Conservation (phyloP, 768 basidiomycete species). For the Polyporus arcularius region DNA sequence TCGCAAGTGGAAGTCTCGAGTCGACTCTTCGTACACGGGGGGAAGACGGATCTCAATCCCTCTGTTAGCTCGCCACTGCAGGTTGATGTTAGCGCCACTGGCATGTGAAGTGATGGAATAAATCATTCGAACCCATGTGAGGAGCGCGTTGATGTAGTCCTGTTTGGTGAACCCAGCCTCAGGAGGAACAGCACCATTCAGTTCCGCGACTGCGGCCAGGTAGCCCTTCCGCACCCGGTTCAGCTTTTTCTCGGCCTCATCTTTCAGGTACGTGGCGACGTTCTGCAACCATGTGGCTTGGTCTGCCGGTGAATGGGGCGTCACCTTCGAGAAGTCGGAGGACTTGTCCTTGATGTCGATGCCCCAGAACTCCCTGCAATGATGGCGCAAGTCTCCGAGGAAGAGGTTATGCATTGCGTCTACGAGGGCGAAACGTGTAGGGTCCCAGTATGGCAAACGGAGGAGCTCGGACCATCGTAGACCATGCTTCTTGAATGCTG, state of each 20-base stretch:
- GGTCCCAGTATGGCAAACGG: constrained; percentile 43
- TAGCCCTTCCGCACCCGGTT: background rate
- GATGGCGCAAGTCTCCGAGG: constrained; percentile 35
- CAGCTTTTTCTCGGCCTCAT: background rate
- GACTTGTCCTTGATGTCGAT: constrained; percentile 15
- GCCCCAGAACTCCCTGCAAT: constrained; percentile 30
- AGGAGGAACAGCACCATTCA: background rate
- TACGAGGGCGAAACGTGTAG: constrained; percentile 31
- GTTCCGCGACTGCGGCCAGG: background rate
- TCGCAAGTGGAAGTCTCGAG: background rate
- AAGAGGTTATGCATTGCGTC: constrained; percentile 46
- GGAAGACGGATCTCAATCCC: background rate
- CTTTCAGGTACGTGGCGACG: background rate
- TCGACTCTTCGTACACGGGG: background rate
- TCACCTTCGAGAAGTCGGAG: background rate
- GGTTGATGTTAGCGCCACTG: background rate
- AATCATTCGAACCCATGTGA: background rate
- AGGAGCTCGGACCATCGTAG: constrained; percentile 33
- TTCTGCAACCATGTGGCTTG: background rate
- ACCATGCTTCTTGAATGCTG: constrained; percentile 23
- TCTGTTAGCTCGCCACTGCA: background rate
- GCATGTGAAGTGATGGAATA: background rate
- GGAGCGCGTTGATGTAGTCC: background rate
- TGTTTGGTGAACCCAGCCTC: background rate
- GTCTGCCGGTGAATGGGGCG: background rate